Base-by-base conservation (phyloP, 192 early-diverging fungal species). In the Rhizophlyctis rosea region DNA sequence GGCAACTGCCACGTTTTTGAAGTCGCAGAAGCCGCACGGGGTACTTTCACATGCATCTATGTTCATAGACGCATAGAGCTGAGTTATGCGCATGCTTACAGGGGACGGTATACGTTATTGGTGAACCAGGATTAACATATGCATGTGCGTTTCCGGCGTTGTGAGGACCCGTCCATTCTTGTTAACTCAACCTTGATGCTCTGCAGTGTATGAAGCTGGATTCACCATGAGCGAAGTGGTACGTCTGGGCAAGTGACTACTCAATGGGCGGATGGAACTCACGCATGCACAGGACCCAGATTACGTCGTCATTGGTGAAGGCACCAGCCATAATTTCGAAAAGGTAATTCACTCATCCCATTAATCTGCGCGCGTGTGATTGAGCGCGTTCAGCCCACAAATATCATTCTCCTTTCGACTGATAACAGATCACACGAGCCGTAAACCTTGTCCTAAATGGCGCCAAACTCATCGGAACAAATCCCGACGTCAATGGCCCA, bases 381-480 rank as follows among this genome's bases (percentile, higher is more conserved):
- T n/a, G n/a, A n/a, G n/a, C n/a, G n/a, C n/a, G n/a, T n/a, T n/a
- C n/a, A n/a, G n/a, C n/a, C n/a, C n/a, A n/a, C n/a, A n/a, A n/a
- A n/a, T n/a, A n/a, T n/a, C n/a, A n/a, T n/a, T n/a, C n/a, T n/a
- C n/a, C n/a, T n/a, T n/a, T n/a, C n/a, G n/a, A n/a, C n/a, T n/a
- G n/a, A 23, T n/a, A 47, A 47, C 23, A 70, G 50, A 62, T 80
- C 25, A 68, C 76, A 51, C 80, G 77, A 58, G 84, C 84, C 47
- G 68, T 78, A 35, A 78, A 80, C 54, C 61, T 86, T 23, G 81
- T 86, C 23, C 55, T 67, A 25, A 65, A 71, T 14, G 76, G 78
- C 56, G 77, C 84, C 50, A 82, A 82, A 60, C 67, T 86, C 36
- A 86, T 86, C 65, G 80, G 76, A 29, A 86, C 84, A n/a, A 82